Percentiles rank a stretch among this genome's conserved stretches.
Evolutionary conservation across 768 basidiomycete genomes (phyloP).

Genomic region (Phallus indusiatus): DNA sequence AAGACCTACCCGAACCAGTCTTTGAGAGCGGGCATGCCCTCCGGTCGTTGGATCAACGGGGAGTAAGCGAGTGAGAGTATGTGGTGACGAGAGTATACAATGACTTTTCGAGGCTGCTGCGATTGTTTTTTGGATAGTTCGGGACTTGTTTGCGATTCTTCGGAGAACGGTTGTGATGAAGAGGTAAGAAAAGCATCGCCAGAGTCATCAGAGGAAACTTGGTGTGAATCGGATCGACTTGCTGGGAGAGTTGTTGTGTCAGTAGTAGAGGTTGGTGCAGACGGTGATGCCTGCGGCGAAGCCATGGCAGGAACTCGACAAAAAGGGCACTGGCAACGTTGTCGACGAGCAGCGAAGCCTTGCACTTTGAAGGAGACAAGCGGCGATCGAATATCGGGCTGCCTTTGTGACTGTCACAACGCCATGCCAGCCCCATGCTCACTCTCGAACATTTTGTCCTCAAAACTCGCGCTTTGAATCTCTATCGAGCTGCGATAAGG

Average conservation of each 20-base stretch:
- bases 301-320: not conserved
- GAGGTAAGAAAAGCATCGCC: constrained; percentile 25
- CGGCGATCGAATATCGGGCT: constrained; percentile 7
- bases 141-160: constrained; percentile 17
- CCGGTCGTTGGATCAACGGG: constrained; percentile 61
- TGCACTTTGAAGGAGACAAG: not conserved
- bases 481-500: constrained; percentile 63
- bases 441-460: constrained; percentile 73
- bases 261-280: constrained; percentile 22
- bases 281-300: constrained; percentile 5
- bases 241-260: constrained; percentile 19
- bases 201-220: constrained; percentile 20
- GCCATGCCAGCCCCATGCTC: constrained; percentile 11
- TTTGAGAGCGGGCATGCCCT: constrained; percentile 72
- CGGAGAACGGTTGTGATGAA: constrained; percentile 21
- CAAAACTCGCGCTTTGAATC: constrained; percentile 44
- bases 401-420: not conserved
- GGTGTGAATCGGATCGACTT: not conserved
- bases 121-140: constrained; percentile 19
- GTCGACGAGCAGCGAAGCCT: not conserved
- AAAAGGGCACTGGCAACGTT: constrained; percentile 2
- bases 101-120: constrained; percentile 34
- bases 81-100: constrained; percentile 62
- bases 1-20: constrained; percentile 81
- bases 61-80: constrained; percentile 62